Evolutionary conservation across 441 rosid genomes (phyloP).

Genomic region (Syzygium syzygioides): DNA sequence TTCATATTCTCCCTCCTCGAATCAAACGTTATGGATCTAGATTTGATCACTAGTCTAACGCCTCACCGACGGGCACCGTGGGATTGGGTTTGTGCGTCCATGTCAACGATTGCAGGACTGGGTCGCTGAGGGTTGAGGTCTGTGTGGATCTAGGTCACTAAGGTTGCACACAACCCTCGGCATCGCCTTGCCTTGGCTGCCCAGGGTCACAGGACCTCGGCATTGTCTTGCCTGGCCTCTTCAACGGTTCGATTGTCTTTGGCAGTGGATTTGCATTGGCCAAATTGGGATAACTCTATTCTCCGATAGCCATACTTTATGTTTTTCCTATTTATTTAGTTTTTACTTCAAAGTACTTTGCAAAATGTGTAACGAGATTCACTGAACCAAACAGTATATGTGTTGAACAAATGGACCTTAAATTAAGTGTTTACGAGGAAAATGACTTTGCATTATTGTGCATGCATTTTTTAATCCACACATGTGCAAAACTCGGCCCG

Average conservation of each 20-base stretch:
- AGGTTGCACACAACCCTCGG: not conserved
- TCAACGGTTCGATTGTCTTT: accelerated
- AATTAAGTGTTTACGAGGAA: not conserved
- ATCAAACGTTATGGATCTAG: too few species aligned
- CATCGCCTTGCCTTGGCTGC: not conserved
- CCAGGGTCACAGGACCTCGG: accelerated
- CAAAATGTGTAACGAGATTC: not conserved
- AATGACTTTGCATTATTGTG: not conserved
- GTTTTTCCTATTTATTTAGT: not conserved
- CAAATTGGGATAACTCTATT: not conserved
- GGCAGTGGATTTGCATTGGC: not conserved
- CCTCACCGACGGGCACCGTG: not conserved
- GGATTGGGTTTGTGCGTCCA: not conserved
- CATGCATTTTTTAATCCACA: not conserved
- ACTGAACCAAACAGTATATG: not conserved
- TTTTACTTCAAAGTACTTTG: not conserved
- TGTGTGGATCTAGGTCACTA: not conserved
- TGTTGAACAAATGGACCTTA: not conserved
- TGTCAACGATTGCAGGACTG: not conserved
- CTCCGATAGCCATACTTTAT: accelerated
- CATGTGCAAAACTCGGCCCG: not conserved
- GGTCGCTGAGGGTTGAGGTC: not conserved
- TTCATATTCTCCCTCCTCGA: not conserved
- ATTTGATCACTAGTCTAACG: too few species aligned
- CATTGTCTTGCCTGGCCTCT: accelerated